These are phyloP conservation scores for Osmanthus fragrans DNA, from an alignment of 257 asterid genomes.

Conservation along the genomic window DNA sequence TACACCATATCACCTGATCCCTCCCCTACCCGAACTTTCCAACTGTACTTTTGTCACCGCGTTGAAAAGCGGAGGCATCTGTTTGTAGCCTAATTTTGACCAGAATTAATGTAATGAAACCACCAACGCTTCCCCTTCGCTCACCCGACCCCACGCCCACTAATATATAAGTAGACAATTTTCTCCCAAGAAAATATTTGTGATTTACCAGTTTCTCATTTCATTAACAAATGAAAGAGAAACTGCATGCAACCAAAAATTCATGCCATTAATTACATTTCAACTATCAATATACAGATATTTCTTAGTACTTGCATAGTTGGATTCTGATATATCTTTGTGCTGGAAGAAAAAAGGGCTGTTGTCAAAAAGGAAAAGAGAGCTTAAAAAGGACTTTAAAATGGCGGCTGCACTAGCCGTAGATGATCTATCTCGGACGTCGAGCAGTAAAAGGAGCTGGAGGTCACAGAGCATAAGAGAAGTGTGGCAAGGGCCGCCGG, in stretches of 20 bases:
- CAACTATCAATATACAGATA: not conserved
- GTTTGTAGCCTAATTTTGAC: slow-evolving; percentile 36
- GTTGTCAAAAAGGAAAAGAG: not conserved
- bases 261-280: not conserved
- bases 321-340: not conserved
- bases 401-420: slow-evolving; percentile 57
- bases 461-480: slow-evolving; percentile 68
- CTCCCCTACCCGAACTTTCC: not conserved
- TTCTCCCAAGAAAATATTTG: slow-evolving; percentile 4
- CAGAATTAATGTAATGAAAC: not conserved
- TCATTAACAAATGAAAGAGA: not conserved
- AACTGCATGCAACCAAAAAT: slow-evolving; percentile 10
- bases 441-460: slow-evolving; percentile 59
- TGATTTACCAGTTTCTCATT: slow-evolving; percentile 6
- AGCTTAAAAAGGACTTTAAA: not conserved
- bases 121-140: not conserved
- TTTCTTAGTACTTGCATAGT: not conserved
- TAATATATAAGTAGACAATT: not conserved
- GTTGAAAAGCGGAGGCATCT: not conserved
- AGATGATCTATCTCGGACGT: slow-evolving; percentile 51
- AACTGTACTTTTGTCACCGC: not conserved
- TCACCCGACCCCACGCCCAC: not conserved
- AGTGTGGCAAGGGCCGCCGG: slow-evolving; percentile 64
- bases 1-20: not conserved
- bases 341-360: not conserved